Conservation (phyloP, 345 rosid species). For the Linum trigynum region DNA sequence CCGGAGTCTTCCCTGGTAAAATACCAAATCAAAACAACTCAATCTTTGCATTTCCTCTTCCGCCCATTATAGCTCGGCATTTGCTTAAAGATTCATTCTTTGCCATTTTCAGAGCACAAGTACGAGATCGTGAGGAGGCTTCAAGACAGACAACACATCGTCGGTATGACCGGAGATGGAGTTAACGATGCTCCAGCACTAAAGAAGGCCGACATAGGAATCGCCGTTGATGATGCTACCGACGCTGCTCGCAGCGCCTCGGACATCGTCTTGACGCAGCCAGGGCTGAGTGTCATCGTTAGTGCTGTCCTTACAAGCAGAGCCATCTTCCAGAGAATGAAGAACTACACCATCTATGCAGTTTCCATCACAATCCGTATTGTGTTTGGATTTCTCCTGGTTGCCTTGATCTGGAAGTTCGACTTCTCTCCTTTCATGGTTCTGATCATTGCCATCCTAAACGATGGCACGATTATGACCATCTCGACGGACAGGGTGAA, state of each 20-base stretch:
- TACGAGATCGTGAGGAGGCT: slow-evolving; percentile 68
- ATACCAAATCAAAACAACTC: not conserved
- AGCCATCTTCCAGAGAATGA: slow-evolving; percentile 85
- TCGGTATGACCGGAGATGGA: slow-evolving; percentile 88
- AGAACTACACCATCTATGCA: slow-evolving; percentile 84
- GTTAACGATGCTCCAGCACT: slow-evolving; percentile 81
- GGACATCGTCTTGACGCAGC: slow-evolving; percentile 71
- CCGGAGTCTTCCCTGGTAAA: slow-evolving; percentile 84
- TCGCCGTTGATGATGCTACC: slow-evolving; percentile 78
- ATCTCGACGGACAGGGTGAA: slow-evolving; percentile 71
- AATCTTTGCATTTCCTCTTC: slow-evolving; percentile 1
- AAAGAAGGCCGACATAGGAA: slow-evolving; percentile 75
- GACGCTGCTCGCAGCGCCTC: slow-evolving; percentile 79
- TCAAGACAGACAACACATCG: slow-evolving; percentile 68
- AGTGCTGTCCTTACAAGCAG: slow-evolving; percentile 77
- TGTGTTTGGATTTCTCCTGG: slow-evolving; percentile 65
- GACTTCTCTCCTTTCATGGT: slow-evolving; percentile 87
- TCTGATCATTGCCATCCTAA: slow-evolving; percentile 66
- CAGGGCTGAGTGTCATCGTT: slow-evolving; percentile 65
- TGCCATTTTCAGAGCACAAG: slow-evolving; percentile 48
- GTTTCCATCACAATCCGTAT: slow-evolving; percentile 83
- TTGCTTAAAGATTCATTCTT: not conserved
- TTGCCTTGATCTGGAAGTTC: slow-evolving; percentile 68
- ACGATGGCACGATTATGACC: slow-evolving; percentile 85
- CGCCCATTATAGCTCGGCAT: not conserved